These are phyloP conservation scores for Clonostachys sp. DNA, from an alignment of 2,329 filamentous ascomycete species.

Conservation along the genomic window DNA sequence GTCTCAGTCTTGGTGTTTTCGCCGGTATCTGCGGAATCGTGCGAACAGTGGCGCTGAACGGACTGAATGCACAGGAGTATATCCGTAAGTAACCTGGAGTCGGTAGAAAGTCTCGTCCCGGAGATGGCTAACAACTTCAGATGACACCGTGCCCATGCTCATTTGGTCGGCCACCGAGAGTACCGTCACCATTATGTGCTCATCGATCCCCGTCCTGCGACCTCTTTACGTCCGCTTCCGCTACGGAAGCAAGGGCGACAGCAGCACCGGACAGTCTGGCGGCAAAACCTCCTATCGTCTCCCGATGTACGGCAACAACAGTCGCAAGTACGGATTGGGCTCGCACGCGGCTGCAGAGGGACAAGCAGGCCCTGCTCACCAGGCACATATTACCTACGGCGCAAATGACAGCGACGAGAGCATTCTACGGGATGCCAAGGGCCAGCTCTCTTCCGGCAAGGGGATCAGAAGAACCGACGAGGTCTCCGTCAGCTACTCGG, in stretches of 20 bases:
- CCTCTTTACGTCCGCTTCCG: conserved; percentile 3
- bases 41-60: conserved; percentile 4
- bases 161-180: conserved; percentile 10
- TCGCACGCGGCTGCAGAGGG: neutral
- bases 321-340: conserved; percentile 1
- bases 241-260: neutral
- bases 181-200: conserved; percentile 8
- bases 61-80: conserved; percentile 6
- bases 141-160: conserved; percentile 9
- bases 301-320: neutral
- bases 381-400: conserved; percentile 1
- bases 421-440: neutral
- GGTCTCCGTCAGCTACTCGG: too few species aligned
- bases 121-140: neutral
- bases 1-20: conserved; percentile 18
- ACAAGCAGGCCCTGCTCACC: neutral
- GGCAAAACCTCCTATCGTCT: neutral
- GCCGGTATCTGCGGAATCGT: conserved; percentile 8
- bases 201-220: conserved; percentile 8
- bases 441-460: neutral
- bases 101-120: too few species aligned
- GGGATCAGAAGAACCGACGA: neutral
- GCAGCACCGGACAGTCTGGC: neutral
- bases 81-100: conserved; percentile 4
- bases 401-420: conserved; percentile 1